Base-by-base conservation (phyloP, 208 protist species). In the Acanthamoeba healyi region DNA sequence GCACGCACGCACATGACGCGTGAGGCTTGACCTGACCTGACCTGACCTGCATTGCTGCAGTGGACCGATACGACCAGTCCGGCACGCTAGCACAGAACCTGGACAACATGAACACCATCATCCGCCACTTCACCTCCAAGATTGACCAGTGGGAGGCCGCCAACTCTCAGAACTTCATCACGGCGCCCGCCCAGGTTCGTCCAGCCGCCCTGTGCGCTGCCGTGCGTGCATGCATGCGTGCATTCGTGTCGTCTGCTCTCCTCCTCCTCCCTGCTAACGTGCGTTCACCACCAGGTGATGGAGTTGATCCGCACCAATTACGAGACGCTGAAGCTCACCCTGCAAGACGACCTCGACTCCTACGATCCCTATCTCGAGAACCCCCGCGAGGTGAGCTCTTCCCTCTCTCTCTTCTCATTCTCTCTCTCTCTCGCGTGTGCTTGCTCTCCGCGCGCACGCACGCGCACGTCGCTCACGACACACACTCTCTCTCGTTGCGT, bases 321-420 rank as follows among this genome's bases (percentile, higher is more conserved):
- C 51, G 91, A 90, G 24, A 94, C 92, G 22, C 84, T 95, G 0
- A 67, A 79, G 58, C 54, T 95, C 9, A 95, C 94, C 24, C 72
- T 95, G 49, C 82, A 92, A 79, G 94, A 95, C 24, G 94, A 94
- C 54, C 38, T 95, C 5, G 94, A 95, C 61, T 26, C 44, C 26
- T 95, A 87, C 70, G 84, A 95, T n/a, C 49, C 46, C 46, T 95
- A 93, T 19, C 92, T 95, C 63, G 94, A 95, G 82, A 95, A 94
- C 38, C 92, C 90, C 36, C 91, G 93, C 51, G 94, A 95, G 79
- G 51, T 81, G 15, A 14, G 24, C 9, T 87, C n/a, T 26, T 24
- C n/a, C 58, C 58, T 67, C n/a, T 67, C 6, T 24, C 9, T 22
- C 24, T 67, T 67, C 15, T 9, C n/a, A 6, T 29, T n/a, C n/a